Evolutionary conservation across 805 yeast species (phyloP), one percentile per base, ranked within the genome.

Genomic region (Candida nitratophila): DNA sequence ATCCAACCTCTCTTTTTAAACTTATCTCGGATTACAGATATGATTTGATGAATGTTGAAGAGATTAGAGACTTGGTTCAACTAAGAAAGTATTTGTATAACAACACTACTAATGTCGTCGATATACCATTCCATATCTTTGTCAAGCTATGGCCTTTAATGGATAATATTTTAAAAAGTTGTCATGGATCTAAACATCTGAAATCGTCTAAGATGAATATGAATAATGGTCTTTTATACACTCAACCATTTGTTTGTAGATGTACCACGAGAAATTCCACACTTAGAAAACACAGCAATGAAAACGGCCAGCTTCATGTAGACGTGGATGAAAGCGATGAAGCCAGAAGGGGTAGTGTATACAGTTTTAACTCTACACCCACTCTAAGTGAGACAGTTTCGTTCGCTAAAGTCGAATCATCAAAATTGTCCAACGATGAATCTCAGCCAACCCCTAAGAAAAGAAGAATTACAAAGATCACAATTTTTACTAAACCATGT

Each of bases 151-250:
- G 43, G 43, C 26, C 36, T 11, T 16, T 40, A 3, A 40, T 40
- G 43, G 43, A 40, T 40, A 16, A 40, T 34, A 15, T 21, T n/a
- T 16, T 40, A 3, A 40, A 40, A 31, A 26, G 34, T 32, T 31
- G 43, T 40, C 43, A 40, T 34, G 43, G 43, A 12, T 40, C 43
- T 16, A 40, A 40, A 22, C 37, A 34, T 32, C 31, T 32, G 5
- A 31, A 21, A 22, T 37, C 43, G 3, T 29, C 43, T 22, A 40
- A 40, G 16, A 6, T 3, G 3, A 40, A 40, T 19, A 17, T 10
- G 21, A 17, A 24, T 14, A 40, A 40, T 32, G 16, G 14, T 7
- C 7, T 7, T 11, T 14, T 33, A 21, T 40, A 8, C 19, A 24
- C 37, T 22, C 43, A 40, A 22, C 37, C 43, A 10, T 40, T 40